Evolutionary conservation across 2,329 filamentous ascomycete genomes (phyloP), one percentile per base, ranked within the genome.

Genomic region (Fusarium sp.): DNA sequence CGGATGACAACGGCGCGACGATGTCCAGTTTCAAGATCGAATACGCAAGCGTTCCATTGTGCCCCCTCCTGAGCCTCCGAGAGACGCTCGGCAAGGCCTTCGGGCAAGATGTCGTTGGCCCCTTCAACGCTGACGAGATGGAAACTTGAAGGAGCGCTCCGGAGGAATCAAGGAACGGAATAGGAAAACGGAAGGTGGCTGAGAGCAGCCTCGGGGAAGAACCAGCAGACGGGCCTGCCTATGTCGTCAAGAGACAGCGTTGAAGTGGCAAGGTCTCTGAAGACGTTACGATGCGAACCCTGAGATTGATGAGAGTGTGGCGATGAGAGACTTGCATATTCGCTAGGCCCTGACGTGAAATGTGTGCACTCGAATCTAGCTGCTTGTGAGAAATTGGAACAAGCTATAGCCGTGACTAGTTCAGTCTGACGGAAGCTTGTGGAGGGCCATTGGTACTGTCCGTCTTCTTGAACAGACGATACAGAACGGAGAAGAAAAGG

Each of bases 61-160:
- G 88, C 87, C 89, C 89, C 0, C 83, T 90, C 7, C 76, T 88
- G 0, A 88, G 88, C 5, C 83, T 91, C 6, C 86, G 86, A 69
- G 88, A 90, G 77, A 85, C 88, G 6, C 82, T 91, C 0, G 88
- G 87, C 45, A 85, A 85, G 71, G 88, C 87, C 3, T 81, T 91
- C 0, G 88, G 89, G 9, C 79, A 81, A 22, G 87, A 89, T 5
- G 73, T 90, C 13, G 85, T 88, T 6, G 88, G 88, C 2, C 57
- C 67, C 2, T 82, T 85, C 59, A 81, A 86, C 59, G 66, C 76
- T 1, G 78, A 82, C 8, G 77, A 81, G 16, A 86, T 89, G 57
- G 85, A 88, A 66, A 86, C 84, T 1, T 88, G 85, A 82, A 83
- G 85, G 60, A 79, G 81, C 6, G 81, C 84, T 2, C 75, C 77